Evolutionary conservation across 2,329 filamentous ascomycete species (phyloP).

Genomic region (Alternaria consortialis): DNA sequence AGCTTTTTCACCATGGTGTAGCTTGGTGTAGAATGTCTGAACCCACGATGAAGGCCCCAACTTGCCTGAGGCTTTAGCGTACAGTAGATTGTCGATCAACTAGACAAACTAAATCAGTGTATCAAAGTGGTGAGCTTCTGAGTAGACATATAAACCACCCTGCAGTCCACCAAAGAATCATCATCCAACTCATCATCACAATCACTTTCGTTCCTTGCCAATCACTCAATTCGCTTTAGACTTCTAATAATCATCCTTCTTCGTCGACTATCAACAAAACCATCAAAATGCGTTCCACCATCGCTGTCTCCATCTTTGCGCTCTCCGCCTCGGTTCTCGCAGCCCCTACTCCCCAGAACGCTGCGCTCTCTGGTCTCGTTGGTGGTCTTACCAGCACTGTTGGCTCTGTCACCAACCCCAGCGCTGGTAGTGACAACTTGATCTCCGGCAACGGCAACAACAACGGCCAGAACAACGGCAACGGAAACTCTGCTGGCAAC

Average conservation of each 20-base stretch:
- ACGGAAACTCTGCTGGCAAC: slow-evolving; percentile 14
- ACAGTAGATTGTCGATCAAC: slow-evolving; percentile 7
- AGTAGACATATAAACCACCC: slow-evolving; percentile 9
- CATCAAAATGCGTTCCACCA: slow-evolving; percentile 21
- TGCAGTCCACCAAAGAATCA: neutral
- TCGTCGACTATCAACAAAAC: neutral
- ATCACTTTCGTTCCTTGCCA: slow-evolving; percentile 3
- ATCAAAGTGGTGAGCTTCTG: neutral
- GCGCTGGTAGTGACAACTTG: slow-evolving; percentile 12
- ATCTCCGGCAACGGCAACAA: slow-evolving; percentile 17
- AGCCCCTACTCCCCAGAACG: slow-evolving; percentile 25
- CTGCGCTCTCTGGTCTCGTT: neutral
- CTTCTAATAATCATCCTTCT: neutral
- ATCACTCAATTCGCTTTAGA: neutral
- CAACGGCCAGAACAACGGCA: slow-evolving; percentile 17
- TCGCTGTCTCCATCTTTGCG: slow-evolving; percentile 23
- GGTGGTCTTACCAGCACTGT: slow-evolving; percentile 11
- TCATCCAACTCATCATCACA: slow-evolving; percentile 13
- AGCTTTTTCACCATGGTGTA: neutral
- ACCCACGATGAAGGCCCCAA: neutral
- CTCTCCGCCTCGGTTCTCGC: slow-evolving; percentile 27
- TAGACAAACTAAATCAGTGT: slow-evolving; percentile 6
- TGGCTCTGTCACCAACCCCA: slow-evolving; percentile 21
- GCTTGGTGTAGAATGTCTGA: neutral
- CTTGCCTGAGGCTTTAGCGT: neutral